Base-by-base conservation (phyloP, 805 yeast species). In the Wickerhamomyces xylosicus region DNA sequence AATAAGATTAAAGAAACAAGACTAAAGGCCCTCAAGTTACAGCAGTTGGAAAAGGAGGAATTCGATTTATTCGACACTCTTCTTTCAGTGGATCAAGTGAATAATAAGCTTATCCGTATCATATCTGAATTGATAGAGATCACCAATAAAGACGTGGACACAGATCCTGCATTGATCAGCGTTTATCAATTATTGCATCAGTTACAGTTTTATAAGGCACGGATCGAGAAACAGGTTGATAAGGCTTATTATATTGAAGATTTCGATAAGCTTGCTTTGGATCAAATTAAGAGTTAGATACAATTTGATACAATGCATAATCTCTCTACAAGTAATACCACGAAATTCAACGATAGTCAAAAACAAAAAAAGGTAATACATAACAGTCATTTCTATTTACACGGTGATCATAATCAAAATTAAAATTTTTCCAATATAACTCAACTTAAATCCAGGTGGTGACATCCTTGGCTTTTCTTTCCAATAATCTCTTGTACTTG, bases 401-500 rank as follows among this genome's bases (percentile, higher is more conserved):
- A 25, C 9, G 29, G 13, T 25, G 4, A 11, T 25, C n/a, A 25
- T 9, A 25, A 25, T 11, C 29, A 11, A 7, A 25, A 25, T 13
- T n/a, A n/a, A n/a, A n/a, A n/a, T n/a, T n/a, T n/a, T n/a, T n/a
- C n/a, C n/a, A n/a, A n/a, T n/a, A n/a, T n/a, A n/a, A 11, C n/a
- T 13, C 29, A 25, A 13, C 16, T 21, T 39, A 51, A 38, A 51
- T 48, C 55, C 55, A 51, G 18, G 46, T 42, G 31, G 47, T 47
- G n/a, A 41, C 41, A 38, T 49, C 44, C 38, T 46, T 40, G 3
- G 40, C 41, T 43, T 51, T 49, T 46, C 48, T 49, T 40, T 50
- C 54, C 39, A 52, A 20, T 20, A 50, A 40, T 44, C 55, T 48
- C 46, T 49, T 46, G 33, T 49, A 46, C 39, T 50, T 50, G 32